Conservation (phyloP, 306 rosid species). For the Prunus padus region DNA sequence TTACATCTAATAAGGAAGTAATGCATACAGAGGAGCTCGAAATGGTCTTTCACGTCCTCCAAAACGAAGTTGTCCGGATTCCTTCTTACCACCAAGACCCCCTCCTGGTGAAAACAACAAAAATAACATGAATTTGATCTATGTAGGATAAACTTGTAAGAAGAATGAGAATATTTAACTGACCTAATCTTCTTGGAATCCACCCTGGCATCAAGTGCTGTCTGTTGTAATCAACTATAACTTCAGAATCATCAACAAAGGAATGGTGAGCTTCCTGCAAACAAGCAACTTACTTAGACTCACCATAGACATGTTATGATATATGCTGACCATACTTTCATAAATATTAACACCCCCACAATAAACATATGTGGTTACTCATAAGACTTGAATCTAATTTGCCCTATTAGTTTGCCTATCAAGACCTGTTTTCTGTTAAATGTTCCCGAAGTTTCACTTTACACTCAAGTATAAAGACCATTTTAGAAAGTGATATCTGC, state of each 20-base stretch:
- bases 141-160: slow-evolving; percentile 6
- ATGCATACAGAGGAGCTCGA: slow-evolving; percentile 77
- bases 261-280: slow-evolving; percentile 88
- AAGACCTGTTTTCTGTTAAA: background rate
- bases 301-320: background rate
- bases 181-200: slow-evolving; percentile 97
- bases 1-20: slow-evolving; percentile 19
- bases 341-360: too few relatives aligned
- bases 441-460: background rate
- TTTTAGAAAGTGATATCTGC: background rate
- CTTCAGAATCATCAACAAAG: slow-evolving; percentile 66
- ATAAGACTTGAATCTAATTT: background rate
- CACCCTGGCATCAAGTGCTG: slow-evolving; percentile 92
- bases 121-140: slow-evolving; percentile 19
- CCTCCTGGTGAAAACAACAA: slow-evolving; percentile 48
- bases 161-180: slow-evolving; percentile 33
- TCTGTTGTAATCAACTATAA: slow-evolving; percentile 81
- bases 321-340: background rate
- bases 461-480: background rate
- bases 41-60: slow-evolving; percentile 97
- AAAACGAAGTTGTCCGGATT: slow-evolving; percentile 97
- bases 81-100: slow-evolving; percentile 95
- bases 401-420: background rate
- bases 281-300: background rate
- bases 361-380: background rate